Base-by-base conservation (phyloP, 768 basidiomycete genomes). In the Paxillus ammoniavirescens region DNA sequence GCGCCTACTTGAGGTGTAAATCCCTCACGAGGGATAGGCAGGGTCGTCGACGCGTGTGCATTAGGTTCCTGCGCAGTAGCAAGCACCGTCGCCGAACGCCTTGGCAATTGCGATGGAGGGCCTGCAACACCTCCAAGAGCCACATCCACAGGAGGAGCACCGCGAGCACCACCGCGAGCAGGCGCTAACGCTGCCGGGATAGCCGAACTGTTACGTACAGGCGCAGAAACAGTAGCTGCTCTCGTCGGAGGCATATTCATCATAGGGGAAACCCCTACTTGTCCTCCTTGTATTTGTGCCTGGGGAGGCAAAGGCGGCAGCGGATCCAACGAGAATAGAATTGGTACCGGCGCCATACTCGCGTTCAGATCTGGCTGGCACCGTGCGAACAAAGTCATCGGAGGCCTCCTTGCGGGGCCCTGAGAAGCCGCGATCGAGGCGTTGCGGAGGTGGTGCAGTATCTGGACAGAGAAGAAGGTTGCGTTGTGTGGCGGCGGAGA, bases 261-360 rank as follows among this genome's bases (percentile, higher is more conserved):
- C 49, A n/a, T 18, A 8, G 43, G 17, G 13, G 28, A 31, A 18
- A 4, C n/a, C 9, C 6, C 4, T 12, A n/a, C 13, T 33, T 47
- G 21, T 35, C 49, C 51, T 18, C 5, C 2, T 26, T 42, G 41
- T 8, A 8, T 17, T 14, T 43, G 42, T 26, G 51, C 33, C 12
- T 26, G 42, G 28, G 6, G 44, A 3, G 72, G 60, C 50, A 59
- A 44, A 5, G 59, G 51, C 9, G 73, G 73, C 0, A 72, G 69
- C 18, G 83, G 84, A 35, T 86, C 83, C 5, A 81, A 52, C 36
- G 77, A 77, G 63, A 84, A 90, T 8, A 73, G 57, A 42, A 90
- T 82, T 0, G 81, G 82, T 0, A 90, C 82, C 1, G 88, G 87
- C 0, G 81, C 80, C 26, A 69, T 63, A 13, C 86, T 72, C 28